Evolutionary conservation across 192 early-diverging fungal species (phyloP), one percentile per base, ranked within the genome.

Genomic region (Phlyctochytrium planicorne): DNA sequence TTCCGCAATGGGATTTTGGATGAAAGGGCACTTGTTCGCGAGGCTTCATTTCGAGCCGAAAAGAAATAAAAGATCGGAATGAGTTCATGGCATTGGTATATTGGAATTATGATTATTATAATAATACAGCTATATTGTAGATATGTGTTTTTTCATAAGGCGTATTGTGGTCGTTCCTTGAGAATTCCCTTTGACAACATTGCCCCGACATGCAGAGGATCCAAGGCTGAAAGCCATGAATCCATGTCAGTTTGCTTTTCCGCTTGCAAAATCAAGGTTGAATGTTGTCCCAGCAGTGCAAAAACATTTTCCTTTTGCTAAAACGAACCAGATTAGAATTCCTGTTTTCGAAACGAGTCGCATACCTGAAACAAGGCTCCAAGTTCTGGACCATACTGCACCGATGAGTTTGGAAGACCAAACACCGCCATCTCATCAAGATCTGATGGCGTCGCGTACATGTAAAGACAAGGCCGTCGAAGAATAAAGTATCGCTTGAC

Each of bases 391-490:
- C 63, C 70, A 90, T 79, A 55, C 82, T 76, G 65, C 82, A 88
- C 27, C 4, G 87, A 61, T 3, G 91, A 85, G 30, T 88, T 83
- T n/a, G 82, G 71, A 29, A 96, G 72, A 55, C 91, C 90, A 59
- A 94, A 82, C n/a, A 91, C 88, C 60, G 86, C 84, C 30, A 88
- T 77, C 61, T 93, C 84, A n/a, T 85, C 84, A 3, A 65, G 69
- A 65, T 92, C 90, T 1, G 75, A 76, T 23, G 80, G 66, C 62
- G 81, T 87, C 29, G 73, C 76, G 78, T 89, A 94, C 30, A 93
- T 83, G 67, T 91, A 92, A 33, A 96, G 69, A 68, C 91, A 92
- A 14, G 94, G 94, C 70, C 87, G 82, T 47, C 88, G 77, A 60
- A 91, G 76, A 34, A 94, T 91, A 77, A 91, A 88, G 89, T 90